These are phyloP conservation scores for Talinum fruticosum DNA, from an alignment of 148 eudicot genomes.

Conservation along the genomic window DNA sequence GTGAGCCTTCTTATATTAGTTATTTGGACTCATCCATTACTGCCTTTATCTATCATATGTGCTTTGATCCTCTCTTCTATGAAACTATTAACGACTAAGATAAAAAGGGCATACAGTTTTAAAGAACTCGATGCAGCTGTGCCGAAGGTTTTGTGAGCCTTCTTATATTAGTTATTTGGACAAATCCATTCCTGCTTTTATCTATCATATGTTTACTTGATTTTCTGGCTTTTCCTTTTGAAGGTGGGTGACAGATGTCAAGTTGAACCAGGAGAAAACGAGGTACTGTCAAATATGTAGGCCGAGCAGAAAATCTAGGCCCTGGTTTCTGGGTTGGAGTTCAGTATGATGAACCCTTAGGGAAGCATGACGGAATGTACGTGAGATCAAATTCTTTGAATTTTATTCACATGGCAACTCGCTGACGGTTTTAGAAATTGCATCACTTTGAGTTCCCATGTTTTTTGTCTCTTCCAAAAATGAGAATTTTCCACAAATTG, in stretches of 20 bases:
- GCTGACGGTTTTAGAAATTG: conserved; percentile 1
- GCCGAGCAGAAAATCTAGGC: conserved; percentile 73
- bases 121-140: no score
- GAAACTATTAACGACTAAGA: no score
- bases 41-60: no score
- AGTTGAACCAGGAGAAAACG: conserved; percentile 92
- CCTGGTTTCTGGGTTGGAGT: conserved; percentile 94
- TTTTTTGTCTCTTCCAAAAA: background rate
- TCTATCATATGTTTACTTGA: background rate
- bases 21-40: no score
- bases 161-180: background rate
- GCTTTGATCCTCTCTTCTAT: no score
- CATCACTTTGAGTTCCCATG: background rate
- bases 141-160: background rate
- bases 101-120: no score
- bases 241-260: conserved; percentile 98
- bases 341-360: conserved; percentile 95
- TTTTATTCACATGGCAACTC: background rate
- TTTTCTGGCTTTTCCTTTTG: background rate
- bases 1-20: no score
- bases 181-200: background rate
- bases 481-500: no score
- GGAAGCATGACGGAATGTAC: conserved; percentile 93
- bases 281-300: conserved; percentile 87
- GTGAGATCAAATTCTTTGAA: conserved; percentile 22